phyloP scores from a whole-genome alignment of 2,329 filamentous ascomycete genomes.

The Rutstroemia sp. region DNA sequence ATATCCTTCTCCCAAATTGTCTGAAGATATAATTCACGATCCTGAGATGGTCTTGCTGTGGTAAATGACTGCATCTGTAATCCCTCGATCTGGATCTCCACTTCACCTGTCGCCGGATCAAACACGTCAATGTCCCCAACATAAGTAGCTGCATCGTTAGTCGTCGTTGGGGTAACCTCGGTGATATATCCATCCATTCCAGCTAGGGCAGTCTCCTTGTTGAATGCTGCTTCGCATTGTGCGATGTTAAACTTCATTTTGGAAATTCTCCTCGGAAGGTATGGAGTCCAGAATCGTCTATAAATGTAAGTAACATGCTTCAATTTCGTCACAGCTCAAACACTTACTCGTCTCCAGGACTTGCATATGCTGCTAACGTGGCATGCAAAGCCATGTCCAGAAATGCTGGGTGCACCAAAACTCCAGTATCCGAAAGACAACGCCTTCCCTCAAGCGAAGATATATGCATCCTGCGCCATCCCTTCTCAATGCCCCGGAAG shows the following conservation, averaged over 20 bases:
- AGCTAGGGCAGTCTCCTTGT: neutral
- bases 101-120: neutral
- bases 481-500: conserved; percentile 11
- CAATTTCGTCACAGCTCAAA: no score
- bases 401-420: conserved; percentile 45
- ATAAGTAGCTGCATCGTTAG: neutral
- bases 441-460: conserved; percentile 6
- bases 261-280: conserved; percentile 19
- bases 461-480: conserved; percentile 9
- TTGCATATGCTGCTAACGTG: conserved; percentile 30
- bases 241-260: conserved; percentile 19
- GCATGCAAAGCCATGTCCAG: conserved; percentile 50
- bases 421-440: neutral
- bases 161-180: neutral
- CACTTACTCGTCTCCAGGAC: conserved; percentile 15
- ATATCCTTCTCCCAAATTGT: conserved; percentile 13
- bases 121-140: conserved; percentile 4
- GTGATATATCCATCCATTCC: conserved; percentile 7
- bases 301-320: no score
- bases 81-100: conserved; percentile 21
- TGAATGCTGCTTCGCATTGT: conserved; percentile 4
- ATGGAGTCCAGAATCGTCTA: conserved; percentile 13
- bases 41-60: conserved; percentile 15
- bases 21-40: conserved; percentile 20
- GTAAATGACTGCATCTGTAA: conserved; percentile 16